Percentiles rank a stretch among this genome's conserved stretches.
phyloP scores from a whole-genome alignment of 139 green algal species.

The Penium margaritaceum region DNA sequence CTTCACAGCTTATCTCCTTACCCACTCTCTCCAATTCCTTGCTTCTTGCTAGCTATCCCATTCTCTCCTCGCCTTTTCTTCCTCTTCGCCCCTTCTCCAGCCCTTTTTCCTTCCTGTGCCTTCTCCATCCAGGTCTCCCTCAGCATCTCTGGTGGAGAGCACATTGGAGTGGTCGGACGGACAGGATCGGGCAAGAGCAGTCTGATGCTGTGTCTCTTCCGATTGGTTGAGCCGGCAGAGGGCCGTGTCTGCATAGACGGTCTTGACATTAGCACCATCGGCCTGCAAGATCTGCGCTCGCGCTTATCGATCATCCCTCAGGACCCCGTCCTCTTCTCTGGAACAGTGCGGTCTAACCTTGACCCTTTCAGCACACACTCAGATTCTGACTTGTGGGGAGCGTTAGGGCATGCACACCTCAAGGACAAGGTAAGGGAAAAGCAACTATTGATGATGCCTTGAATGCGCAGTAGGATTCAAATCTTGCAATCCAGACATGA shows the following conservation, averaged over 20 bases:
- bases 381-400: slow-evolving; percentile 62
- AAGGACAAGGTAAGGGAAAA: slow-evolving; percentile 45
- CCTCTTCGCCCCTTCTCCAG: not conserved
- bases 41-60: not conserved
- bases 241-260: slow-evolving; percentile 81
- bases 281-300: slow-evolving; percentile 58
- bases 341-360: slow-evolving; percentile 79
- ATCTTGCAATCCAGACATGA: no score
- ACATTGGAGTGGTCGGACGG: slow-evolving; percentile 64
- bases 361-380: slow-evolving; percentile 73
- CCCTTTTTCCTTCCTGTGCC: no score
- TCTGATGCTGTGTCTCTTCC: slow-evolving; percentile 63
- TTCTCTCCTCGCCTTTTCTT: not conserved
- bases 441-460: no score
- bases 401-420: slow-evolving; percentile 51
- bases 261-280: slow-evolving; percentile 68
- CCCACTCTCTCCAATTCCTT: no score
- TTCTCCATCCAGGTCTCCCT: no score
- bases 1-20: no score
- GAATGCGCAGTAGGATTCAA: no score
- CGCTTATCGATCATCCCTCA: slow-evolving; percentile 66
- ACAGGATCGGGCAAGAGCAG: slow-evolving; percentile 65
- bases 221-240: slow-evolving; percentile 55
- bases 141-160: slow-evolving; percentile 54
- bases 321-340: slow-evolving; percentile 87